Evolutionary conservation across 108 stramenopile genomes (phyloP).

Genomic region (Aurantiochytrium sp.): DNA sequence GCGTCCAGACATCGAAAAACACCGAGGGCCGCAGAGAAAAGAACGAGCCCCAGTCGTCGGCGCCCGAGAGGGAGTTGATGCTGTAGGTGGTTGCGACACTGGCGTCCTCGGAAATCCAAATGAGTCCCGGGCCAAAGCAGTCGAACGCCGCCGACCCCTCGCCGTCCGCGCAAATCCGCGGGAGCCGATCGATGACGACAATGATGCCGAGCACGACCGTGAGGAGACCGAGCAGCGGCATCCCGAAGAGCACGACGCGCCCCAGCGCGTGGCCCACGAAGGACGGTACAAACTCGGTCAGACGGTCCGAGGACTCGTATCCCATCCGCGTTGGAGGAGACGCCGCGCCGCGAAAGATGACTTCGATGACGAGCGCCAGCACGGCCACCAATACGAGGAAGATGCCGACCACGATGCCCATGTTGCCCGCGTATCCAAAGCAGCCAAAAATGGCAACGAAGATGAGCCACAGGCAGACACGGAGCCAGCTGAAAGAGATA

Average conservation of each 20-base stretch:
- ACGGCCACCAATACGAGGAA: background rate
- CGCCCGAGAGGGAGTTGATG: background rate
- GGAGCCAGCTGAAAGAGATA: background rate
- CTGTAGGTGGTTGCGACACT: background rate
- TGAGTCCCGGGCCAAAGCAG: background rate
- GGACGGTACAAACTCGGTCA: background rate
- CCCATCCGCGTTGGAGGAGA: background rate
- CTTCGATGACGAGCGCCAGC: background rate
- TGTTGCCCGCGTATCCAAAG: background rate
- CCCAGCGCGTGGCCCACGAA: background rate
- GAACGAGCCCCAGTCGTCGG: background rate
- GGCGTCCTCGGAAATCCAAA: background rate
- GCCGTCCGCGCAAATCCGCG: background rate
- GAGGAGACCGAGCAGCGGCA: background rate
- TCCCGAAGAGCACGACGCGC: background rate
- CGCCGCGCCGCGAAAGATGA: background rate
- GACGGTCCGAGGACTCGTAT: background rate
- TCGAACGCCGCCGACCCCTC: too few species aligned
- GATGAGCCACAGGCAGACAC: background rate
- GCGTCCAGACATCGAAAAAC: background rate
- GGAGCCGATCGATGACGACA: background rate
- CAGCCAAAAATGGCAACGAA: background rate
- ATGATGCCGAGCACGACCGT: background rate
- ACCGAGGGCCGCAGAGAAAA: background rate
- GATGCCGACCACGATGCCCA: background rate